These are phyloP conservation scores for barley (Hordeum vulgare) DNA, from an alignment of 176 grass and related monocot species.

Conservation along the genomic window MorexV3_pseudomolecules_assembly NC_058518.1:354813549-354814048, in stretches of 20 bases:
- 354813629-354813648: neutral
- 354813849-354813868: neutral
- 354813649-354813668: neutral
- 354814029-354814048: neutral
- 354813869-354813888: neutral
- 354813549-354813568: neutral
- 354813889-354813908: neutral
- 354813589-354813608: neutral
- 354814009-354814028: neutral
- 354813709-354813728: neutral
- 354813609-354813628: neutral
- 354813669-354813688: neutral
- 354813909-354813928: neutral
- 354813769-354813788: no score
- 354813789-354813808: no score
- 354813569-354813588: neutral
- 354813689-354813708: neutral
- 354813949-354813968: neutral
- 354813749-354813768: no score
- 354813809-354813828: no score
- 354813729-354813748: neutral
- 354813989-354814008: neutral
- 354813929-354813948: neutral
- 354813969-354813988: neutral
- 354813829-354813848: neutral